These are phyloP conservation scores for Rhodotorula kratochvilovae DNA, from an alignment of 768 basidiomycete species.

Conservation along the genomic window DNA sequence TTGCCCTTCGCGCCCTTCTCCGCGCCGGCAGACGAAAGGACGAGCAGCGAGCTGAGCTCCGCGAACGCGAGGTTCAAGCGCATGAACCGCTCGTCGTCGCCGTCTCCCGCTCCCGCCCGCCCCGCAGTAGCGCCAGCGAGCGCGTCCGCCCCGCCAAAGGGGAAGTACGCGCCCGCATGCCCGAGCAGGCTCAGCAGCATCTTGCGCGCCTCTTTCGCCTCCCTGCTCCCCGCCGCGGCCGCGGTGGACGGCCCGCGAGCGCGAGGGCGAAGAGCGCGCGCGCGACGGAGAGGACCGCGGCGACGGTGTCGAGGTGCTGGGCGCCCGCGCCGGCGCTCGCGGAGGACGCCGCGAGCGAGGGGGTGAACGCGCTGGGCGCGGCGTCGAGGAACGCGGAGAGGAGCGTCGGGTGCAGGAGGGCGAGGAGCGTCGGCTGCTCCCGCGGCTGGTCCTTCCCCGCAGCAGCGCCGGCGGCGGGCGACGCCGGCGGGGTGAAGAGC, in stretches of 20 bases:
- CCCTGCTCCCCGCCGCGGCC: background rate
- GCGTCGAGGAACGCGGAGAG: slow-evolving; percentile 81
- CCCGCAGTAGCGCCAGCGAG: background rate
- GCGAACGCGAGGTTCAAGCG: slow-evolving; percentile 72
- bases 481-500: background rate
- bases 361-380: slow-evolving; percentile 74
- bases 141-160: slow-evolving; percentile 56
- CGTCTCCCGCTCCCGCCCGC: too few relatives aligned
- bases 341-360: slow-evolving; percentile 44
- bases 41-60: slow-evolving; percentile 65
- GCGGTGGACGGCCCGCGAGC: slow-evolving; percentile 36
- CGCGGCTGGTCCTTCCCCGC: background rate
- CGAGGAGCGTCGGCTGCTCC: slow-evolving; percentile 45
- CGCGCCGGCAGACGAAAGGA: slow-evolving; percentile 32
- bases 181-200: slow-evolving; percentile 53
- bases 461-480: background rate
- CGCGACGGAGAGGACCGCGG: slow-evolving; percentile 59
- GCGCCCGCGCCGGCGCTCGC: background rate
- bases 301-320: slow-evolving; percentile 45
- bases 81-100: slow-evolving; percentile 59
- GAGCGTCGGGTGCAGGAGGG: slow-evolving; percentile 70
- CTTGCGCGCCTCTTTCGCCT: slow-evolving; percentile 1
- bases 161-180: slow-evolving; percentile 79
- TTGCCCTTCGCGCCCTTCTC: background rate
- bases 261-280: slow-evolving; percentile 62